These are phyloP conservation scores for Thymus quinquecostatus DNA, from an alignment of 257 asterid genomes.

Conservation along the genomic window DNA sequence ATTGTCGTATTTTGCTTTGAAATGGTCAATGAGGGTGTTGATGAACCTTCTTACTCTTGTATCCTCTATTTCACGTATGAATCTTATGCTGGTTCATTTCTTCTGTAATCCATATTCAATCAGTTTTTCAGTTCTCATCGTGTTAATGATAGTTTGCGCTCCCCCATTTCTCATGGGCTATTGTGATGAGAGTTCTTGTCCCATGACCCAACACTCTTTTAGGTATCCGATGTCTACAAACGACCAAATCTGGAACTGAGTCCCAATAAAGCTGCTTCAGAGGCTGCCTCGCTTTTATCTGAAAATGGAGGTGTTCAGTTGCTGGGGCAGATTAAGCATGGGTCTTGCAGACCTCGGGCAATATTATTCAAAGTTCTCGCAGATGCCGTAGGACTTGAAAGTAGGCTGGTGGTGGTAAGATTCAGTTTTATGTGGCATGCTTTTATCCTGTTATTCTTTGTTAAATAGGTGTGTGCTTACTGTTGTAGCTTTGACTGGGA, in stretches of 20 bases:
- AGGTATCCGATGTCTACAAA: slow-evolving; percentile 90
- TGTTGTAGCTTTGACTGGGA: slow-evolving; percentile 22
- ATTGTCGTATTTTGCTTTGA: background rate
- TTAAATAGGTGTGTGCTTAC: background rate
- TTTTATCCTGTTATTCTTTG: slow-evolving; percentile 7
- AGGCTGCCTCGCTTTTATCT: slow-evolving; percentile 58
- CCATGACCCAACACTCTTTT: slow-evolving; percentile 36
- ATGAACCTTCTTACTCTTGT: background rate
- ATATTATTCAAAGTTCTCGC: slow-evolving; percentile 95
- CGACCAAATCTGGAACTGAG: slow-evolving; percentile 74
- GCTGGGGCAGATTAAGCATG: slow-evolving; percentile 89
- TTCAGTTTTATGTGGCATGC: slow-evolving; percentile 11
- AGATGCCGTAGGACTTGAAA: slow-evolving; percentile 94
- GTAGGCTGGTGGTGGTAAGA: slow-evolving; percentile 90
- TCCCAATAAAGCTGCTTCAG: slow-evolving; percentile 65
- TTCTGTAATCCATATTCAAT: slow-evolving; percentile 5
- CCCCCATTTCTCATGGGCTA: slow-evolving; percentile 28
- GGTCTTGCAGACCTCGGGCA: slow-evolving; percentile 95
- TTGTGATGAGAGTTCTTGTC: slow-evolving; percentile 26
- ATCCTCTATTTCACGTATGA: background rate
- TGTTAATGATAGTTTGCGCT: slow-evolving; percentile 23
- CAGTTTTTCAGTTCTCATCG: slow-evolving; percentile 23
- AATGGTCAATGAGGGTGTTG: slow-evolving; percentile 7
- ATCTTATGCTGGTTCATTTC: background rate
- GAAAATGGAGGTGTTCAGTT: slow-evolving; percentile 76